phyloP scores from a whole-genome alignment of 805 yeast genomes.

The Starmera dryadoides region DNA sequence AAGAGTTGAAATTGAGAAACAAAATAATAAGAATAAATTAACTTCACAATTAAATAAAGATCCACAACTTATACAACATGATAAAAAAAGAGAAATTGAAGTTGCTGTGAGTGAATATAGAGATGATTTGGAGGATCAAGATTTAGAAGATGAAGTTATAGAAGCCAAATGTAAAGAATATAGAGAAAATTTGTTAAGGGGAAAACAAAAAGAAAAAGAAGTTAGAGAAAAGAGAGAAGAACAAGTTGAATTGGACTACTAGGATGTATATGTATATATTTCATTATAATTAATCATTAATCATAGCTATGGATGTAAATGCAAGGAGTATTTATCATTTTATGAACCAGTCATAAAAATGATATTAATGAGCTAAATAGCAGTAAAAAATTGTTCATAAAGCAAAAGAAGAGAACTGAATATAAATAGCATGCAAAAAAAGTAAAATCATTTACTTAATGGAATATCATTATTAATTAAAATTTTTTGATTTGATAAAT shows the following conservation, averaged over 20 bases:
- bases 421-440: neutral
- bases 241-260: neutral
- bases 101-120: conserved; percentile 41
- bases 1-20: neutral
- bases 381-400: neutral
- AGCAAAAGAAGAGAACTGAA: neutral
- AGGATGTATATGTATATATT: too few relatives aligned
- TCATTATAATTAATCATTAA: too few relatives aligned
- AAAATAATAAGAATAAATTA: too few relatives aligned
- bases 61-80: conserved; percentile 13
- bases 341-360: too few relatives aligned
- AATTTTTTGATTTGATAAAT: conserved; percentile 13
- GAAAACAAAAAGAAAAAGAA: conserved; percentile 5
- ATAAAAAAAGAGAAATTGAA: conserved; percentile 16
- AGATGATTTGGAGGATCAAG: conserved; percentile 43
- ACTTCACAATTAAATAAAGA: conserved; percentile 7
- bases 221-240: conserved; percentile 6
- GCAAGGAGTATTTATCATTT: too few relatives aligned
- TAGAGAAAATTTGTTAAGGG: conserved; percentile 15
- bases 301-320: too few relatives aligned
- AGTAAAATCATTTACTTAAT: conserved; percentile 1
- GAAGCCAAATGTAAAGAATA: conserved; percentile 23
- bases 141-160: conserved; percentile 27
- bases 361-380: too few relatives aligned
- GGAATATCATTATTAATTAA: conserved; percentile 15